Conservation (phyloP, 768 basidiomycete species). For the Lentinula guzmanii region DNA sequence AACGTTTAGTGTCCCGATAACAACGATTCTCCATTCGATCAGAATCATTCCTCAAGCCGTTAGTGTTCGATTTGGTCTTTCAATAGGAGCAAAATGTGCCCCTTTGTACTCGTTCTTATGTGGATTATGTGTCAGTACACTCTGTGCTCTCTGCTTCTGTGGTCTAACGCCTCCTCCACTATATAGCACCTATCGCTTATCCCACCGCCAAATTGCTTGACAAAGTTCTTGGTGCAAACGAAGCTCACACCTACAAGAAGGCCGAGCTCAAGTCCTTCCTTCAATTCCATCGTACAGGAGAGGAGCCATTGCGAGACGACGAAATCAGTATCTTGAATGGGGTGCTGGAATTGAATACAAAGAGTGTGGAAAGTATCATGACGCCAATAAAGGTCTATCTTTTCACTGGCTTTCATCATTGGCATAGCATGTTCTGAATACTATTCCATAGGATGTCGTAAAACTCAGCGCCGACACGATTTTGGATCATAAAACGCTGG, state of each 20-base stretch:
- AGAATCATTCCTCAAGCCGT: conserved; percentile 67
- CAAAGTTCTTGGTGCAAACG: conserved; percentile 67
- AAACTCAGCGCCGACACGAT: conserved; percentile 74
- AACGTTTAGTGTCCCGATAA: not conserved
- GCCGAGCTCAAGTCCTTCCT: conserved; percentile 76
- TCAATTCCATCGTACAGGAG: conserved; percentile 71
- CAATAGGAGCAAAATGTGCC: conserved; percentile 73
- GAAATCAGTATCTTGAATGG: conserved; percentile 80
- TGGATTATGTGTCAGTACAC: conserved; percentile 30
- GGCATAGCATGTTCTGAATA: not conserved
- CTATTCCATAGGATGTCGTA: conserved; percentile 60
- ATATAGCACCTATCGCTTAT: conserved; percentile 69
- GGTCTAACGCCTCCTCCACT: conserved; percentile 21
- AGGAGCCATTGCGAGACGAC: conserved; percentile 75
- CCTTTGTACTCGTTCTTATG: conserved; percentile 71
- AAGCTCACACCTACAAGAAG: conserved; percentile 75
- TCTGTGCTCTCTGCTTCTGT: conserved; percentile 24
- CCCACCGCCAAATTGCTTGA: conserved; percentile 83
- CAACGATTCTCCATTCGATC: not conserved
- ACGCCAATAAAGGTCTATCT: conserved; percentile 60
- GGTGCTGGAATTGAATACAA: conserved; percentile 71
- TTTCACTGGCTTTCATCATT: conserved; percentile 8
- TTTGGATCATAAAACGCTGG: conserved; percentile 74
- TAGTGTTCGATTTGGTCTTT: conserved; percentile 73
- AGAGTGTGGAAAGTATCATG: conserved; percentile 76